Evolutionary conservation across 345 rosid genomes (phyloP), one percentile per base, ranked within the genome.

Genomic region (Populus pruinosa): DNA sequence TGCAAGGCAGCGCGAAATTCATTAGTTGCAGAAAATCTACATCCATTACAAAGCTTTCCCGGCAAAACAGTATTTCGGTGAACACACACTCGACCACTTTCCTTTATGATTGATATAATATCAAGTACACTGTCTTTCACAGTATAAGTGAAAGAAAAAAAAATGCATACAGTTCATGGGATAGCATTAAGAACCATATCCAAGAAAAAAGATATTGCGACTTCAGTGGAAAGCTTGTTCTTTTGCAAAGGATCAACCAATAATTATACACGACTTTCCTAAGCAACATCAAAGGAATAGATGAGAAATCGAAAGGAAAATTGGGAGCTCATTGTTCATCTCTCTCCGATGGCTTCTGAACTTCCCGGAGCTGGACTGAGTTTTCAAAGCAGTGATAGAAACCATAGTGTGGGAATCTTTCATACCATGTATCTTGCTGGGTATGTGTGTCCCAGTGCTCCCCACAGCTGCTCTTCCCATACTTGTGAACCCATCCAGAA

Each of bases 401-500:
- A 4, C 97, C 98, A 20, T 77, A 95, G 84, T 95, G 99, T 3
- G 99, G 99, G 82, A 92, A 93, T 77, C 92, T 87, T 90, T 95
- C 99, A 25, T 93, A 93, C 98, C 99, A 93, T 3, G 99, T 95
- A 36, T 92, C 94, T 82, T 92, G 93, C 79, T 59, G 79, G 61
- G 23, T 85, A 29, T 91, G 93, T 1, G 98, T 92, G 78, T 95
- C 98, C 99, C 97, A 93, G 80, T 90, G 96, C 87, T 95, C 99
- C 47, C 98, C 99, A 5, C 92, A 82, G 86, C 97, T 95, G 82
- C 99, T 95, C 87, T 90, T 91, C 68, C 99, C 99, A 1, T 95
- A 95, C 86, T 95, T 93, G 87, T 95, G 99, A 65, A 95, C 78
- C 98, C 99, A 92, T 63, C 99, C 99, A 2, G 98, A 87, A 20